Evolutionary conservation across 2,329 filamentous ascomycete species (phyloP).

Genomic region (Verticillium zaregamsianum): DNA sequence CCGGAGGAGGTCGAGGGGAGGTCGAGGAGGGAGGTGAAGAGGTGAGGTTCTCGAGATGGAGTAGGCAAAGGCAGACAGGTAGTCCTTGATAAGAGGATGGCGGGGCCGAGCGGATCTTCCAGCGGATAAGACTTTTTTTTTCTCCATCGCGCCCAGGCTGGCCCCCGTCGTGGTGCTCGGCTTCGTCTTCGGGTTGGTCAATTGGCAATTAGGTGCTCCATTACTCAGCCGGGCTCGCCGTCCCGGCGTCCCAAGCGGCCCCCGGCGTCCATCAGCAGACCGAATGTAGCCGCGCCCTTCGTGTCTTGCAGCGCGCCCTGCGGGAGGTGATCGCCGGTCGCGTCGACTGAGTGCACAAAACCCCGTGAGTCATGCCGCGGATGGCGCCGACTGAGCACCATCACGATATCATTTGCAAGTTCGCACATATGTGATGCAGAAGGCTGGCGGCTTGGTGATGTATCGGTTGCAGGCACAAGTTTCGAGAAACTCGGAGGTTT

Average conservation of each 20-base stretch:
- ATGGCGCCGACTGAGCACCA: too few relatives aligned
- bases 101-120: background rate
- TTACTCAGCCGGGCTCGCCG: background rate
- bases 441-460: too few relatives aligned
- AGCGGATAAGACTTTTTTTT: background rate
- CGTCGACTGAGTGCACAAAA: background rate
- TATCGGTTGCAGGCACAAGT: too few relatives aligned
- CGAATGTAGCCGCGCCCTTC: background rate
- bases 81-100: background rate
- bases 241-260: background rate
- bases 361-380: too few relatives aligned
- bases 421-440: too few relatives aligned
- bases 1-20: background rate
- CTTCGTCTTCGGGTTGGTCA: background rate
- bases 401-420: too few relatives aligned
- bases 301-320: background rate
- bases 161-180: background rate
- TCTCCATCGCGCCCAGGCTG: background rate
- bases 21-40: background rate
- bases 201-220: background rate
- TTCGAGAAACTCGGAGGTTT: too few relatives aligned
- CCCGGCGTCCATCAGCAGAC: background rate
- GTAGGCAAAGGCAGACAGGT: background rate
- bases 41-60: background rate
- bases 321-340: background rate